These are phyloP conservation scores for Pichia pseudocactophila DNA, from an alignment of 805 yeast species.

Conservation along the genomic window DNA sequence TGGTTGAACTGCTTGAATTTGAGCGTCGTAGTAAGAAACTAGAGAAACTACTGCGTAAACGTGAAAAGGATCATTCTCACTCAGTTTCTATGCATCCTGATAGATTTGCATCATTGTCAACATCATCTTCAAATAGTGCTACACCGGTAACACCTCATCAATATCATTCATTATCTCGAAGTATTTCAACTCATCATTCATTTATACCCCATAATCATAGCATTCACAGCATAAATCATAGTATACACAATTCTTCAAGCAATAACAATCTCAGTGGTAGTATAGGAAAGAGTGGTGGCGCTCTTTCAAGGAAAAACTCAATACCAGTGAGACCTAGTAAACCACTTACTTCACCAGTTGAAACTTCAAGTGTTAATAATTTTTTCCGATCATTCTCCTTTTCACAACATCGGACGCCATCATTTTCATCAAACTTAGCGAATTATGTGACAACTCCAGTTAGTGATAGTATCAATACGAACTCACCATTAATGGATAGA, in stretches of 20 bases:
- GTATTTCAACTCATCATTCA: constrained; percentile 4
- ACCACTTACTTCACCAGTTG: constrained; percentile 39
- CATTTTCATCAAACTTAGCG: constrained; percentile 11
- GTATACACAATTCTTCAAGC: not conserved
- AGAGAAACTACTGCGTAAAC: constrained; percentile 16
- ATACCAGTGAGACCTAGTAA: constrained; percentile 37
- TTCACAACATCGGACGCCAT: constrained; percentile 19
- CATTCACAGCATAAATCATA: not conserved
- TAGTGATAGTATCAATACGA: constrained; percentile 1
- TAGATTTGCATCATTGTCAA: not conserved
- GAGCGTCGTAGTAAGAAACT: constrained; percentile 22
- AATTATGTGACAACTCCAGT: not conserved
- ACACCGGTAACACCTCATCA: not conserved
- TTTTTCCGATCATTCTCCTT: constrained; percentile 30
- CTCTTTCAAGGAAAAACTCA: constrained; percentile 10
- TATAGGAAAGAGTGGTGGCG: not conserved
- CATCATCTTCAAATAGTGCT: not conserved
- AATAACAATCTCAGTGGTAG: not conserved
- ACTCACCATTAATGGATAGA: not conserved
- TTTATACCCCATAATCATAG: not conserved
- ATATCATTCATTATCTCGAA: constrained; percentile 2
- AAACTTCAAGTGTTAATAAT: constrained; percentile 27
- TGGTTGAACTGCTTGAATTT: constrained; percentile 37
- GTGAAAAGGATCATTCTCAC: constrained; percentile 14
- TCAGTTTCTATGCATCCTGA: constrained; percentile 1